Conservation (phyloP, 2,329 filamentous ascomycete genomes). For the Neofusicoccum sp. region DNA sequence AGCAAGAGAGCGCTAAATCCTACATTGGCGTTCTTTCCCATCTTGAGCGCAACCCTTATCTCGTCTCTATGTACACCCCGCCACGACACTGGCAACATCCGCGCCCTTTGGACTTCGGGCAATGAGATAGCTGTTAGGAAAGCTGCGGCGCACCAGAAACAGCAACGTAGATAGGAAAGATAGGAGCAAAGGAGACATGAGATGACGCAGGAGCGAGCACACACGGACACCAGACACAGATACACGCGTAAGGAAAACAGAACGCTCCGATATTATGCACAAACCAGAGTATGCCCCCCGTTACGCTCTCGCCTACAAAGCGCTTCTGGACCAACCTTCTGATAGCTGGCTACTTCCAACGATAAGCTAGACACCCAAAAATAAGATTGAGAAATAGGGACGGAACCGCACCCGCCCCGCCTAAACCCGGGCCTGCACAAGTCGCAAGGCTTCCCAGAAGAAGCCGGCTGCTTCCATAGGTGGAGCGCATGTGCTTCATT, state of each 20-base stretch:
- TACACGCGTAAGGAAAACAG: constrained; percentile 1
- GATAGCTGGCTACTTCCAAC: constrained; percentile 16
- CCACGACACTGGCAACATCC: not conserved
- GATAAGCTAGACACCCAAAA: constrained; percentile 6
- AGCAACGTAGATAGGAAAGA: not conserved
- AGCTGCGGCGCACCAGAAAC: not conserved
- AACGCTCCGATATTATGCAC: constrained; percentile 20
- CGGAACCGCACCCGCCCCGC: too few relatives aligned
- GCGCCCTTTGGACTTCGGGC: not conserved
- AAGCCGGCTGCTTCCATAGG: not conserved
- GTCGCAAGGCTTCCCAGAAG: not conserved
- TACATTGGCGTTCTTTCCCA: not conserved
- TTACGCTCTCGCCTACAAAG: constrained; percentile 6
- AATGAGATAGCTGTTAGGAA: not conserved
- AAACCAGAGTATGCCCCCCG: constrained; percentile 14
- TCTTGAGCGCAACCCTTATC: not conserved
- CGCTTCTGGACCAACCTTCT: not conserved
- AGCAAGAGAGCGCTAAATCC: not conserved
- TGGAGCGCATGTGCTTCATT: not conserved
- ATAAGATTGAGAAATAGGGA: not conserved
- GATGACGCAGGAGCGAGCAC: constrained; percentile 7
- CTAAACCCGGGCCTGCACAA: too few relatives aligned
- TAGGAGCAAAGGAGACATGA: not conserved
- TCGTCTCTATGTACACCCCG: constrained; percentile 1
- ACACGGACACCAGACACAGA: not conserved